Base-by-base conservation (phyloP, 1,284 basidiomycete genomes). In the Moesziomyces globuligerus region DNA sequence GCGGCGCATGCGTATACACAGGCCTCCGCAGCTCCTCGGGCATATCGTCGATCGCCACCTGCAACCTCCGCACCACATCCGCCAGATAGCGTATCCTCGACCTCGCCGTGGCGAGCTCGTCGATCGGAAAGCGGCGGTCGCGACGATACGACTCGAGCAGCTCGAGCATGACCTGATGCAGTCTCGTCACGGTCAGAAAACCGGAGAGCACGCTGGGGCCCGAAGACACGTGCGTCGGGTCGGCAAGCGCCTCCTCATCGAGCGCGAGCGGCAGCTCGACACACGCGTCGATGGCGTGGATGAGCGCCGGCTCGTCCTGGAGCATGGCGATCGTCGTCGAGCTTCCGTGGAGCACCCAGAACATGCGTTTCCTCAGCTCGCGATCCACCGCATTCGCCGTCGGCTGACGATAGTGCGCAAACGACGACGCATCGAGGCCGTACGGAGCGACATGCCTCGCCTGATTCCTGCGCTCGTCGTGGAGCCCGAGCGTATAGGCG, bases 281-380 rank as follows among this genome's bases (percentile, higher is more conserved):
- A 23, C 66, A 70, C 13, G 56, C 61, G 43, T 75, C 74, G 28
- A 54, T 65, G 23, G 61, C 67, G 21, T 70, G 67, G 20, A 75
- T 64, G 42, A 69, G 40, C 17, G 61, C 61, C 13, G 74, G 74
- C 45, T 74, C 60, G 41, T 75, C 65, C 23, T 71, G 59, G 46
- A 75, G 37, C 48, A 75, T 39, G 5, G 71, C 68, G 9, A 75
- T 68, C 21, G 71, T 75, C 8, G 70, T 75, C 29, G 68, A 70
- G 52, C 62, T 71, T 21, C 74, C 74, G 37, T 73, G 64, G 32
- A 75, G 40, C 24, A 74, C 45, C 57, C 62, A 74, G 28, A 71
- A 71, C 43, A 75, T 43, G 25, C 74, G 42, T 24, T 61, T 57
- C n/a, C 74, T 48, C 54, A 75, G 37, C 46, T 75, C 71, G 20